phyloP scores from a whole-genome alignment of 306 rosid genomes.

The Dicorynia guianensis region DNA sequence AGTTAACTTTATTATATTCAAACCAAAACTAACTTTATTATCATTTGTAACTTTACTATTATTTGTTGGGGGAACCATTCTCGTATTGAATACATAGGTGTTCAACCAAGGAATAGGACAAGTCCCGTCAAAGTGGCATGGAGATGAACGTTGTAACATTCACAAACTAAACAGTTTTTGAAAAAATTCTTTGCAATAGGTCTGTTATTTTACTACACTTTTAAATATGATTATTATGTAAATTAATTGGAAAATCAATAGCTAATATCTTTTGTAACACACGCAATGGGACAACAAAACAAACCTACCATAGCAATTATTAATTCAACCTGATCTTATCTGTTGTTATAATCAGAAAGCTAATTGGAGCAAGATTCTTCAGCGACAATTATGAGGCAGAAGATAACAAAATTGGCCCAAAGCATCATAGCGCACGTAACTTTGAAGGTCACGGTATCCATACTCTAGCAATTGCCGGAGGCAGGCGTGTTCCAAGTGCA shows the following conservation, averaged over 20 bases:
- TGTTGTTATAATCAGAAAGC: conserved; percentile 50
- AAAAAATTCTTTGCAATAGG: conserved; percentile 52
- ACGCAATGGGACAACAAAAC: too few relatives aligned
- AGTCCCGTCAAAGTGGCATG: conserved; percentile 55
- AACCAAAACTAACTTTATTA: too few relatives aligned
- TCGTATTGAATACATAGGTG: conserved; percentile 43
- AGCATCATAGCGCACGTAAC: conserved; percentile 52
- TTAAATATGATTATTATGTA: too few relatives aligned
- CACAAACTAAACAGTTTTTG: not conserved
- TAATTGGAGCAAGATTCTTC: conserved; percentile 73
- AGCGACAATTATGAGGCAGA: conserved; percentile 46
- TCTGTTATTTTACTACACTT: too few relatives aligned
- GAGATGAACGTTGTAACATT: conserved; percentile 41
- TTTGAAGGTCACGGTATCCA: conserved; percentile 75
- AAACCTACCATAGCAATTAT: too few relatives aligned
- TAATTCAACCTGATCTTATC: too few relatives aligned
- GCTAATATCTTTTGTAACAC: too few relatives aligned
- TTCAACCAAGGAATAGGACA: conserved; percentile 56
- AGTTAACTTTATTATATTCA: too few relatives aligned
- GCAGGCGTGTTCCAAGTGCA: conserved; percentile 51
- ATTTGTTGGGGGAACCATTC: not conserved
- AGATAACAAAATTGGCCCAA: conserved; percentile 4
- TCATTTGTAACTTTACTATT: too few relatives aligned
- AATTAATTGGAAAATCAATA: too few relatives aligned
- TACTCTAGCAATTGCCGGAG: conserved; percentile 78